phyloP scores from a whole-genome alignment of 495 filamentous ascomycete species.

The Daldinia childiae region DNA sequence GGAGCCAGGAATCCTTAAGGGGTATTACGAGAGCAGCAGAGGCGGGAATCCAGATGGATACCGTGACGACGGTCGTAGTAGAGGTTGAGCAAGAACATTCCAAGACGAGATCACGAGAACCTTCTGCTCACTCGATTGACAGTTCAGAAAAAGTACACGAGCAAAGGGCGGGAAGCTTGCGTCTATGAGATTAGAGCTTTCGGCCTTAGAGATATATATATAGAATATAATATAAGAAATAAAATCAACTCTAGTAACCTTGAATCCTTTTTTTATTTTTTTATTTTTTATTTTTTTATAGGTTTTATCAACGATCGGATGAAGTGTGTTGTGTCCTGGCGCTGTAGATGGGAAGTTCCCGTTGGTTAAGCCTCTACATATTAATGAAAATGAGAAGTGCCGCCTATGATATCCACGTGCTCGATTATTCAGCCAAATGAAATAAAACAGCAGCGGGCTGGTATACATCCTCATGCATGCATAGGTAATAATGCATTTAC shows the following conservation, averaged over 20 bases:
- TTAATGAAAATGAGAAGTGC: too few species aligned
- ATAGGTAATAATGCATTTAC: too few species aligned
- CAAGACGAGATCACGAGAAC: constrained; percentile 35
- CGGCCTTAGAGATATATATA: neutral
- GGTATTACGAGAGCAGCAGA: constrained; percentile 41
- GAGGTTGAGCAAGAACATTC: constrained; percentile 37
- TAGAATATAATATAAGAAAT: neutral
- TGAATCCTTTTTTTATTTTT: too few species aligned
- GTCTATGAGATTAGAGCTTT: constrained; percentile 5
- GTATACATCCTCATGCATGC: too few species aligned
- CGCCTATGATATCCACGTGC: too few species aligned
- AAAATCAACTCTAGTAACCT: neutral
- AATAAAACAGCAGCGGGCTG: too few species aligned
- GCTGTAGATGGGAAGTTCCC: too few species aligned
- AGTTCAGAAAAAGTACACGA: constrained; percentile 25
- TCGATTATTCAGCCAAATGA: too few species aligned
- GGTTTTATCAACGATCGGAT: too few species aligned
- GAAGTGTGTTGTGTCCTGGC: too few species aligned
- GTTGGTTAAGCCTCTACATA: too few species aligned
- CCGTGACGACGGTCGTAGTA: constrained; percentile 53
- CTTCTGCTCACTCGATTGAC: constrained; percentile 32
- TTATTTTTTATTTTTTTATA: too few species aligned
- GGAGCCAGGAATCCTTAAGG: constrained; percentile 48
- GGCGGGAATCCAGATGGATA: constrained; percentile 56
- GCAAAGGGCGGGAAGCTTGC: constrained; percentile 23